phyloP scores from a whole-genome alignment of 2,329 filamentous ascomycete genomes.

The Botrytis tulipae region DNA sequence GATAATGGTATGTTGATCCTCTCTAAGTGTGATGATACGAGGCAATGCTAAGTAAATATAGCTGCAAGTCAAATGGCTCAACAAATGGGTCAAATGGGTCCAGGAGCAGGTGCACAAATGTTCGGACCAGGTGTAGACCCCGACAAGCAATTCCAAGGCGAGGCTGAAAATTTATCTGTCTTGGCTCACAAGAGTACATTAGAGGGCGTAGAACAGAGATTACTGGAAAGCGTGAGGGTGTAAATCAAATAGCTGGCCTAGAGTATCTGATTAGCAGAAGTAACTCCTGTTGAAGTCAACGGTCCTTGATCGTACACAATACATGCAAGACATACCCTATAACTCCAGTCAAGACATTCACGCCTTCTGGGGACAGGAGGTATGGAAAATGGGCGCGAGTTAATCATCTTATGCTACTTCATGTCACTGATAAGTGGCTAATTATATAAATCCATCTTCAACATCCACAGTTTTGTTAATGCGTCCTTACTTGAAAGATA shows the following conservation, averaged over 20 bases:
- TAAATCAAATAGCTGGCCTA: slow-evolving; percentile 3
- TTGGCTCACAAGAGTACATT: slow-evolving; percentile 91
- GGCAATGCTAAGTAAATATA: slow-evolving; percentile 41
- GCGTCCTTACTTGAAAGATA: background rate
- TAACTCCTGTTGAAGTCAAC: slow-evolving; percentile 5
- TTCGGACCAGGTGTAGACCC: slow-evolving; percentile 93
- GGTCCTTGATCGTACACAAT: background rate
- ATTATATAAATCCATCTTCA: background rate
- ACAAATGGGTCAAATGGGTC: slow-evolving; percentile 74
- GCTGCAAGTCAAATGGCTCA: slow-evolving; percentile 89
- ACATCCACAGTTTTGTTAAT: background rate
- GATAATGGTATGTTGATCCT: slow-evolving; percentile 74
- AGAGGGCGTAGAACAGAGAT: slow-evolving; percentile 80
- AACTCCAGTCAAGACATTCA: background rate
- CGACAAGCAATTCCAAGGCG: slow-evolving; percentile 88
- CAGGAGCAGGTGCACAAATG: slow-evolving; percentile 62
- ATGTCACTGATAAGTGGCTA: background rate
- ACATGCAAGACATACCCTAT: background rate
- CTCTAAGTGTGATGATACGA: background rate
- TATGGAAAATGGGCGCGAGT: too few relatives aligned
- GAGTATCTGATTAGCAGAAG: slow-evolving; percentile 8
- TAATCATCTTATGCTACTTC: background rate
- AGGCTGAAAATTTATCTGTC: slow-evolving; percentile 94
- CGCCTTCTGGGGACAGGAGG: background rate
- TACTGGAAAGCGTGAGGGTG: slow-evolving; percentile 54